Conservation (phyloP, 2,329 filamentous ascomycete genomes). For the Rutstroemia sp. region DNA sequence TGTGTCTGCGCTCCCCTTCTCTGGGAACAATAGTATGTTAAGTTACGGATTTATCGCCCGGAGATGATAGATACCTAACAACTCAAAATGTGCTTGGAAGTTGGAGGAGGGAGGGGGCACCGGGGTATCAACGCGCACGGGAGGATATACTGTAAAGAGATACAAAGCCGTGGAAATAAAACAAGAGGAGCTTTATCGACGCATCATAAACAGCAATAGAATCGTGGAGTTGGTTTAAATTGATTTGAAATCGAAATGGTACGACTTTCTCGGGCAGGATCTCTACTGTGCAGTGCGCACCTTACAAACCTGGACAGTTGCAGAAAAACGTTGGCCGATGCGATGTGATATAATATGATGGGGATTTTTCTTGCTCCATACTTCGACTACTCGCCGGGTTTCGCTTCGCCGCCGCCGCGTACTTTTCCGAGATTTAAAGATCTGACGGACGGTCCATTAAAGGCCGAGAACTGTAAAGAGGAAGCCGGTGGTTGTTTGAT, state of each 20-base stretch:
- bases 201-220: background rate
- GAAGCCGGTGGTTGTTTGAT: no score
- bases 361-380: background rate
- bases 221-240: background rate
- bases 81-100: background rate
- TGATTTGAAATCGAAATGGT: no score
- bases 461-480: no score
- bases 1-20: no score
- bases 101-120: background rate
- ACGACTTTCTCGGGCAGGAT: no score
- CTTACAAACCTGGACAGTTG: background rate
- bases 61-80: background rate
- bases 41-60: background rate
- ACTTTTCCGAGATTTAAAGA: background rate
- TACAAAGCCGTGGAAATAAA: background rate
- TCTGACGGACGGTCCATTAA: background rate
- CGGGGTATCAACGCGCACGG: background rate
- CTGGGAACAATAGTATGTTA: background rate
- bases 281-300: no score
- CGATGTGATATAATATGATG: background rate
- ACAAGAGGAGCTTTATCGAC: background rate
- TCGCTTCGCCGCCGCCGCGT: no score
- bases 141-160: background rate
- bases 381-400: background rate
- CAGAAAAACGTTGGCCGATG: background rate